Base-by-base conservation (phyloP, 2,329 filamentous ascomycete genomes). In the Aureobasidium sp. region DNA sequence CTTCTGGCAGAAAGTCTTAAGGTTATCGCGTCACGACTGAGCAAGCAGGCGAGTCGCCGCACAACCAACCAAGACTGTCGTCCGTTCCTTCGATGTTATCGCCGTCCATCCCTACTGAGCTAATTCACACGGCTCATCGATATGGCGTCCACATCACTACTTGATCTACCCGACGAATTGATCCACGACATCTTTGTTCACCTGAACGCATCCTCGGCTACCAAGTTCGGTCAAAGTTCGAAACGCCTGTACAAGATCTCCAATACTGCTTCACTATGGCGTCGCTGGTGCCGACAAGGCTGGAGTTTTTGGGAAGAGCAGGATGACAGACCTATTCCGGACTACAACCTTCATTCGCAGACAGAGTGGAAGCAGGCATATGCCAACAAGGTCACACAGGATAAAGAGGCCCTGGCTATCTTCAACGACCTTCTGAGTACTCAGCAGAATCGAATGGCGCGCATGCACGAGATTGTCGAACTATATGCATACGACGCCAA, bases 401-500 rank as follows among this genome's bases (percentile, higher is more conserved):
- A 77, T 62, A 65, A 65, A 37, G 65, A 72, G 29, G 74, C 75
- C 9, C 60, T 65, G 27, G 57, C 68, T 5, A 63, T 75, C 8
- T 77, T 97, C 62, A 80, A 92, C 65, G 81, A 78, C 34, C 85
- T 96, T 63, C 78, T 97, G 60, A 73, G 78, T n/a, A 86, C 83
- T 36, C 89, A 91, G 72, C 81, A 86, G 39, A 81, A 84, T 60
- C 86, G 92, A 24, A 81, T 91, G 62, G 80, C 81, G 61, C 86
- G 87, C 69, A 86, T 91, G 65, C 84, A 88, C 68, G 76, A 81
- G 56, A 88, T 97, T 65, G 85, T 89, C 59, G 77, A 80, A 32
- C 48, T 32, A 5, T 80, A 87, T 69, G 92, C 92, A 0, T 93
- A 92, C 70, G 92, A 97, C 77, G 89, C 88, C 50, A 97, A 97